Evolutionary conservation across 495 filamentous ascomycete genomes (phyloP), one percentile per base, ranked within the genome.

Genomic region (Apiosordaria backusii): DNA sequence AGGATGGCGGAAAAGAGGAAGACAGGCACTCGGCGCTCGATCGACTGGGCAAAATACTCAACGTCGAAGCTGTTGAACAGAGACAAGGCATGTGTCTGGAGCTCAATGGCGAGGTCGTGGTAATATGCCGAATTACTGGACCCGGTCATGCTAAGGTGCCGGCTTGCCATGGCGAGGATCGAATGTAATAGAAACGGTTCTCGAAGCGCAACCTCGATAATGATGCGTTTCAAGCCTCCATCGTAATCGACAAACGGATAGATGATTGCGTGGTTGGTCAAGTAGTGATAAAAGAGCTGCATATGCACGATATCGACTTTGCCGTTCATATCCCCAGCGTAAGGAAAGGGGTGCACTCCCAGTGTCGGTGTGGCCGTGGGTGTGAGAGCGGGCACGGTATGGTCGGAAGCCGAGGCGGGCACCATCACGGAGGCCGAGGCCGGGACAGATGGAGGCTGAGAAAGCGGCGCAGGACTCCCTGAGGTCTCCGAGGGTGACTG

Each of bases 1-100:
- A 85, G 58, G 13, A 80, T 10, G 1, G 74, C 71, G 0, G 83
- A 81, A 64, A 86, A 87, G n/a, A 86, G 57, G 57, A 85, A 81
- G 3, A 76, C 62, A 0, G 80, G 73, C 6, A 82, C 66, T 54
- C 82, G 80, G n/a, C 74, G 81, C 3, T 79, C 72, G 13, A 68
- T 50, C 1, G 69, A 69, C 15, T 59, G 45, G 18, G 64, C 62
- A 18, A 70, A 68, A 9, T 68, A 29, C 25, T 54, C 65, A 19
- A 74, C 57, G n/a, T 70, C 67, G n/a, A 71, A 71, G 63, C 59
- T 69, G 67, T 83, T 82, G 72, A 83, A 83, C 6, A 80, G 72
- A 0, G 72, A 68, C 4, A 85, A 72, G 1, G 81, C 82, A 15
- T 78, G 78, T 0, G 79, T 83, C 54, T 84, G 82, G 2, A 85